phyloP scores from a whole-genome alignment of 169 alveolate genomes.

The Plasmodium vinckei region DNA sequence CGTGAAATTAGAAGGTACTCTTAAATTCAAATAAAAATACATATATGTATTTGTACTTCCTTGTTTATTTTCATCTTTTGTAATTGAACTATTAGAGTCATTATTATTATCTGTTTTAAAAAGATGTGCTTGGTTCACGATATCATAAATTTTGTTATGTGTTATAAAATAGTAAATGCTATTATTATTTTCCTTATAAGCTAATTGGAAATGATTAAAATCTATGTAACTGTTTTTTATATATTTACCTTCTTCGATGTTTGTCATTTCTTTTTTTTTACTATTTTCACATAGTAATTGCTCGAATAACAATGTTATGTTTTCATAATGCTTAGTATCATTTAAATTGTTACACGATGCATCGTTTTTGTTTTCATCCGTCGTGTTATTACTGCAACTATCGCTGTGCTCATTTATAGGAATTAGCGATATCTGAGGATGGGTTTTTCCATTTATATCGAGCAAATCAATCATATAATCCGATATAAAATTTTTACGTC shows the following conservation, averaged over 20 bases:
- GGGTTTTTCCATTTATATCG: conserved; percentile 37
- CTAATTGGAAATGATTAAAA: conserved; percentile 37
- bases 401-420: conserved; percentile 6
- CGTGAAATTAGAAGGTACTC: conserved; percentile 46
- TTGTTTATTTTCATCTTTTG: conserved; percentile 19
- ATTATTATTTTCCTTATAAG: conserved; percentile 30
- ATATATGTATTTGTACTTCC: conserved; percentile 42
- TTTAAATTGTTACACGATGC: background rate
- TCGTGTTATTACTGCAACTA: no score
- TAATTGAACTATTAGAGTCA: background rate
- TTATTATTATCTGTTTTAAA: background rate
- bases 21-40: conserved; percentile 47
- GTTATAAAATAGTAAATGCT: conserved; percentile 32
- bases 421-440: conserved; percentile 1
- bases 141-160: conserved; percentile 21
- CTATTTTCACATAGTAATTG: background rate
- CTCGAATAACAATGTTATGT: background rate
- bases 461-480: conserved; percentile 45
- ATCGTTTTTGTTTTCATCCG: background rate
- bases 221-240: conserved; percentile 42
- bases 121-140: background rate
- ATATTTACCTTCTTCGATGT: background rate
- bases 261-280: background rate
- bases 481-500: conserved; percentile 9
- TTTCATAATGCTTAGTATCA: background rate